Evolutionary conservation across 257 asterid species (phyloP).

Genomic region (Plectranthus barbatus): DNA sequence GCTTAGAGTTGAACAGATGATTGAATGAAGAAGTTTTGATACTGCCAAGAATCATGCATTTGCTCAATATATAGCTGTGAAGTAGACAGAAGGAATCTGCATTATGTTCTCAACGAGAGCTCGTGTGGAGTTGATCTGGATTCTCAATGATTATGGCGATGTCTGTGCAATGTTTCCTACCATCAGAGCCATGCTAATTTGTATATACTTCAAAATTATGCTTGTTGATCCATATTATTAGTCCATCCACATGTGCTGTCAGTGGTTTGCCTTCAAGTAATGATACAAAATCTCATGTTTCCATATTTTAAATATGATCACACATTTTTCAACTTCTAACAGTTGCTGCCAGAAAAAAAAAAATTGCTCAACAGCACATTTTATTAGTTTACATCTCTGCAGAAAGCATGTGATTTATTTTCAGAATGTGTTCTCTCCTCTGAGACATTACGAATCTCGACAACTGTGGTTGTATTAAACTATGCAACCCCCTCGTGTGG

Average conservation of each 20-base stretch:
- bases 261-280: neutral
- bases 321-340: neutral
- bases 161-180: slow-evolving; percentile 15
- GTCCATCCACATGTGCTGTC: slow-evolving; percentile 3
- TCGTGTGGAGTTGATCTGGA: slow-evolving; percentile 16
- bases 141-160: neutral
- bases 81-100: neutral
- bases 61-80: neutral
- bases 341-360: neutral
- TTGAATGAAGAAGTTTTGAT: neutral
- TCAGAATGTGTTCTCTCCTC: neutral
- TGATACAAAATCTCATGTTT: neutral
- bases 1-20: neutral
- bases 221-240: neutral
- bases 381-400: neutral
- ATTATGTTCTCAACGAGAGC: neutral
- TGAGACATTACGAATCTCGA: slow-evolving; percentile 9
- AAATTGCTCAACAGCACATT: neutral
- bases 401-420: neutral
- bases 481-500: neutral
- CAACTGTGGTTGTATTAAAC: neutral
- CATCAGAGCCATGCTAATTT: neutral
- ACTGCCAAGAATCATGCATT: neutral
- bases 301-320: neutral
- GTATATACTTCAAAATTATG: neutral